Evolutionary conservation across 2,329 filamentous ascomycete species (phyloP).

Genomic region (Fusarium brevicatenulatum): DNA sequence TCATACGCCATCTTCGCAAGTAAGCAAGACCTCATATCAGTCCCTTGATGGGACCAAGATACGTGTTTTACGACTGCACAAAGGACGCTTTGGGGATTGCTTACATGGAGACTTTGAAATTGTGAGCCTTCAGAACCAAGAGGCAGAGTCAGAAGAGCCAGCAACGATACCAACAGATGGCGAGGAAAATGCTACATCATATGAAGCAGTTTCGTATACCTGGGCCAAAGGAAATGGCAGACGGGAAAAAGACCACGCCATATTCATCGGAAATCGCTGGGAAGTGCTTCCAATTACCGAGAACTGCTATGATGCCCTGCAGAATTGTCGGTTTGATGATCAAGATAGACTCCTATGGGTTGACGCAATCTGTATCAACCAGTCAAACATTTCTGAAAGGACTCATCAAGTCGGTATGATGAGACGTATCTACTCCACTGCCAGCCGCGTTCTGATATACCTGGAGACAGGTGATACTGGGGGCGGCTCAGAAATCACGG

Average conservation of each 20-base stretch:
- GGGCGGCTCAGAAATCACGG: fast-evolving
- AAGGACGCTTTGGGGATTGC: background rate
- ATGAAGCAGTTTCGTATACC: background rate
- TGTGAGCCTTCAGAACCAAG: background rate
- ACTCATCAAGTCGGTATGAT: background rate
- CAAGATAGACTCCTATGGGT: background rate
- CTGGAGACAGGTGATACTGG: fast-evolving
- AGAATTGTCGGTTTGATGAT: background rate
- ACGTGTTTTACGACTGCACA: background rate
- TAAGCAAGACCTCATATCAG: background rate
- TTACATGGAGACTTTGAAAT: background rate
- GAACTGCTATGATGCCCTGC: background rate
- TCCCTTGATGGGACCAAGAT: fast-evolving
- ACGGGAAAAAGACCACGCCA: background rate
- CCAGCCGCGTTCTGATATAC: background rate
- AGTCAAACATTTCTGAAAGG: background rate
- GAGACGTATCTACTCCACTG: background rate
- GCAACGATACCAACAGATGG: fast-evolving
- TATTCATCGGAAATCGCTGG: background rate
- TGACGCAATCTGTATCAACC: background rate
- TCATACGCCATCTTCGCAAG: fast-evolving
- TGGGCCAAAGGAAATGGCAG: background rate
- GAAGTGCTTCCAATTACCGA: background rate
- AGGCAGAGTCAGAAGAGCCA: background rate
- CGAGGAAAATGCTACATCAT: fast-evolving